Evolutionary conservation across 2,329 filamentous ascomycete genomes (phyloP).

Genomic region (Hypoxylon sp.): DNA sequence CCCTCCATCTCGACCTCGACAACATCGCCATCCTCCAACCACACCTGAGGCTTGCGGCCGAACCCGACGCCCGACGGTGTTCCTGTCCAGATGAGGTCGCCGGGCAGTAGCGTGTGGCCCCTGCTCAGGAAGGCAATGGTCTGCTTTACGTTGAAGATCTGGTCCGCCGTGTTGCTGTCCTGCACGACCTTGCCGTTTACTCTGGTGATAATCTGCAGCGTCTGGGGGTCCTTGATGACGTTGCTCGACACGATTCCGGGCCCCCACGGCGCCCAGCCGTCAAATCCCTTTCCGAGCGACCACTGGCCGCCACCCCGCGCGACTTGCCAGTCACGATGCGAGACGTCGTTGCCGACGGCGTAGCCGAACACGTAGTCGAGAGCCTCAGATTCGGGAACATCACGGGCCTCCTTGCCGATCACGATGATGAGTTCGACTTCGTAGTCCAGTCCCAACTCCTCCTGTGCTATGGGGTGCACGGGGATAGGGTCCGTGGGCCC

Average conservation of each 20-base stretch:
- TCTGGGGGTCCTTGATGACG: conserved; percentile 68
- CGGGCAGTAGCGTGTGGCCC: conserved; percentile 72
- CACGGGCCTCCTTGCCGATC: conserved; percentile 73
- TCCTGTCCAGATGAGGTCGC: conserved; percentile 75
- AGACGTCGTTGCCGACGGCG: conserved; percentile 82
- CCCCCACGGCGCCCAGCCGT: conserved; percentile 80
- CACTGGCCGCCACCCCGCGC: conserved; percentile 76
- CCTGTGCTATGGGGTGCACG: conserved; percentile 73
- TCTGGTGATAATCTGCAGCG: conserved; percentile 66
- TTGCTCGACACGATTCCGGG: conserved; percentile 74
- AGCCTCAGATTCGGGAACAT: conserved; percentile 74
- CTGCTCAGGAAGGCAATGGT: conserved; percentile 70
- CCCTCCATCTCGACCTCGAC: conserved; percentile 76
- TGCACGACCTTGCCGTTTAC: conserved; percentile 70
- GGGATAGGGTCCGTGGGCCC: conserved; percentile 76
- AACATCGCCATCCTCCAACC: conserved; percentile 76
- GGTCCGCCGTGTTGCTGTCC: conserved; percentile 68
- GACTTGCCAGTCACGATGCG: conserved; percentile 81
- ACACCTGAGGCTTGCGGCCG: conserved; percentile 73
- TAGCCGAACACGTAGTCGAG: conserved; percentile 82
- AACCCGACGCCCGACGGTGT: conserved; percentile 79
- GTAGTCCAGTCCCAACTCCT: conserved; percentile 76
- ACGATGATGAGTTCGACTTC: conserved; percentile 82
- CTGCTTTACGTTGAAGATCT: conserved; percentile 72
- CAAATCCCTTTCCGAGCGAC: conserved; percentile 79